Base-by-base conservation (phyloP, 192 early-diverging fungal genomes). In the Mortierella claussenii region DNA sequence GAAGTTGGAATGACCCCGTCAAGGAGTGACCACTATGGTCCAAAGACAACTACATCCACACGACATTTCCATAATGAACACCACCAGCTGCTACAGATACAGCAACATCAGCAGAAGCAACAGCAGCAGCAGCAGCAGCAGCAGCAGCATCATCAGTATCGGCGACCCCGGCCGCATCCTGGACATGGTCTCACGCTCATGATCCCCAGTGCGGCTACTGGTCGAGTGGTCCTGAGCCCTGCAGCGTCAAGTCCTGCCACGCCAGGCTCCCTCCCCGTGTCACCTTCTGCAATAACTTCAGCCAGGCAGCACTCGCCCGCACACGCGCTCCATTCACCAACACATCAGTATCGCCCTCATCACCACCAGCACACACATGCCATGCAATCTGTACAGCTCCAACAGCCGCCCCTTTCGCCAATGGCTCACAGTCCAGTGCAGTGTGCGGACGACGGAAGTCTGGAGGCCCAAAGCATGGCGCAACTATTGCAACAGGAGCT, bases 51-150 rank as follows among this genome's bases (percentile, higher is more conserved):
- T 18, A 23, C 47, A 4, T 27, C 37, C 8, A 40, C 27, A 1
- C 28, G 47, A 20, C 60, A 62, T 18, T 51, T 62, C 36, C 60
- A 42, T 20, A 62, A 4, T 11, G 48, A 58, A 7, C 65, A 68
- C 7, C 55, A 32, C 23, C 45, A 58, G 46, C 45, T 30, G 4
- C 27, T 46, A 17, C 65, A 58, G 23, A 44, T 28, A 4, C 60
- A 59, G 42, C 56, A 20, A 10, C 56, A 31, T 18, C 55, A 58
- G 43, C 55, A 56, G 2, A 37, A 36, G 27, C 27, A 58, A 15
- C 55, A 58, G 55, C 37, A 36, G 18, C 54, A 13, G 23, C 36
- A 42, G 6, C 40, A 9, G 8, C 57, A 60, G 30, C 58, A 63
- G 7, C 47, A 34, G 34, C 54, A 28, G 11, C 31, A 31, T 17